Evolutionary conservation across 768 basidiomycete species (phyloP), one percentile per base, ranked within the genome.

Genomic region (Lepiota brunneoincarnata): DNA sequence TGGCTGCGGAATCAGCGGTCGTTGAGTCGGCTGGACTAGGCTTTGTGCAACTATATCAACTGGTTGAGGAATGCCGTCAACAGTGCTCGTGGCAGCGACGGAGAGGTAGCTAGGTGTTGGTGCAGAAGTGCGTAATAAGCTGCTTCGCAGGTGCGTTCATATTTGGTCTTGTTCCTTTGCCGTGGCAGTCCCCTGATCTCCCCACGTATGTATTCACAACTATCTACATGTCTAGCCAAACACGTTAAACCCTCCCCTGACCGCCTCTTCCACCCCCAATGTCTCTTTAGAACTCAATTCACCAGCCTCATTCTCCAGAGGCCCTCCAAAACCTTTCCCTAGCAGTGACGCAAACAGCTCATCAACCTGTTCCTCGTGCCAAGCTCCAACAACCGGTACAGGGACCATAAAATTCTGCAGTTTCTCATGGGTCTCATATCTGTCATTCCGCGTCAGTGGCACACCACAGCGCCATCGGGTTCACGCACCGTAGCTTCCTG

Each of bases 391-490:
- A 12, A 75, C 66, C 6, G 82, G 80, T 11, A 94, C 85, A 5
- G 96, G 96, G 1, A 94, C 91, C 89, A 96, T 96, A 67, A 98
- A 98, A 69, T 94, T 93, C 68, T 94, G 91, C 46, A 97, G 74
- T 73, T 97, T 98, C 63, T 98, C 94, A 64, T 98, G 97, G 1
- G 91, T 85, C 59, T 96, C 89, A 67, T 93, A 97, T 12, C 53
- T 54, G 39, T 31, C 10, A 6, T 18, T 21, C 12, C 28, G 10
- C 2, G 28, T 51, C 17, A 51, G n/a, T 20, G 12, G 2, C 41
- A 5, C 31, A 24, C 3, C 24, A 51, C 91, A 39, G 65, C 1
- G 17, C 42, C 24, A n/a, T 53, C 14, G 24, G 20, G 40, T n/a
- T 24, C 7, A 72, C 83, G 26, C 37, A 90, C 85, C 95, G 80